Conservation (phyloP, 192 early-diverging fungal species). For the Backusella macrospora region DNA sequence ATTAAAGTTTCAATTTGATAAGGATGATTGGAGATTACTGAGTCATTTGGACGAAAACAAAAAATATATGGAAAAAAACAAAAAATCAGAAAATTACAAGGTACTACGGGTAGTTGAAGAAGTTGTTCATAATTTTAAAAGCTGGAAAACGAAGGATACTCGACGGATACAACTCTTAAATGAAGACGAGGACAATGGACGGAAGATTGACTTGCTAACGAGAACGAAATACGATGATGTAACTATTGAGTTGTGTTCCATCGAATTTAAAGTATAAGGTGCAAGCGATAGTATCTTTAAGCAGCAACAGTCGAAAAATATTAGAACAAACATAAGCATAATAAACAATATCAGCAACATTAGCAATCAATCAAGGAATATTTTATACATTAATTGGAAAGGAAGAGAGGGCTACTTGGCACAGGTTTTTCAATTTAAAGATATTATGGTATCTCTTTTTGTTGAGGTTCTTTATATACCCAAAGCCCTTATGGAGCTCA, state of each 20-base stretch:
- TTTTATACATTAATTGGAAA: conserved; percentile 20
- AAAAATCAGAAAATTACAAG: conserved; percentile 26
- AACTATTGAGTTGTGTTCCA: conserved; percentile 11
- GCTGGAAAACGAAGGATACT: conserved; percentile 23
- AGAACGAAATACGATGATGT: conserved; percentile 18
- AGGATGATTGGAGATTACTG: conserved; percentile 20
- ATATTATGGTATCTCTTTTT: conserved; percentile 18
- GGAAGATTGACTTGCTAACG: conserved; percentile 8
- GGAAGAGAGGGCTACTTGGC: conserved; percentile 18
- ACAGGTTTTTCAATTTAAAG: conserved; percentile 18
- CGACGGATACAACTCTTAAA: conserved; percentile 13
- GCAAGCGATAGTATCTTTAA: conserved; percentile 18
- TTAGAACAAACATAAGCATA: conserved; percentile 20
- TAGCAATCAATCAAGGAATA: conserved; percentile 14
- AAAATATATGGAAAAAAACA: conserved; percentile 19
- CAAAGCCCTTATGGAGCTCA: conserved; percentile 20
- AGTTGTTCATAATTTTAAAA: conserved; percentile 25
- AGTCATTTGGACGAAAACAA: conserved; percentile 21
- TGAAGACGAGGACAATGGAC: conserved; percentile 20
- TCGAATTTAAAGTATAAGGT: conserved; percentile 4
- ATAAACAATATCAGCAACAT: conserved; percentile 20
- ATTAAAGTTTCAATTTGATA: conserved; percentile 23
- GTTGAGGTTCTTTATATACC: conserved; percentile 24
- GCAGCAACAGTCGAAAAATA: conserved; percentile 23
- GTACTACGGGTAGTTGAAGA: conserved; percentile 23